Base-by-base conservation (phyloP, 2,329 filamentous ascomycete genomes). In the Alternaria sp. region DNA sequence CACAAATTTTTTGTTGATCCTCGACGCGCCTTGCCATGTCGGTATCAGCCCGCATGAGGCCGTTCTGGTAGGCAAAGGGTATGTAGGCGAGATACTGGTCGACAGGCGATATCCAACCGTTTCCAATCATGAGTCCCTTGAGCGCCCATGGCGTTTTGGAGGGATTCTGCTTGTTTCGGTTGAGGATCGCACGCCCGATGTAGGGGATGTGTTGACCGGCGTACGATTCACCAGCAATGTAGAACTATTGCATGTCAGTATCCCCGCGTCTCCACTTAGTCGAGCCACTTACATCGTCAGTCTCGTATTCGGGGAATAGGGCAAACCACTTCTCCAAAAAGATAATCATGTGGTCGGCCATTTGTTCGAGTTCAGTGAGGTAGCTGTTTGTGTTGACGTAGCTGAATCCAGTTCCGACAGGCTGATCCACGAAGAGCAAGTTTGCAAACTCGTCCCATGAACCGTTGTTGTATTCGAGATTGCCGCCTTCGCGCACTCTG, bases 391-490 rank as follows among this genome's bases (percentile, higher is more conserved):
- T 95, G 73, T 97, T 90, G 73, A 93, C 93, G 74, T 95, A 98
- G 79, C 95, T 99, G 81, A 91, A 99, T 3, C 95, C 95, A 1
- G 94, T 97, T 11, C 95, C 96, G 34, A 98, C 93, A 0, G 95
- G 95, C 74, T 98, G 96, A 74, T 99, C 95, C 60, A 99, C 92
- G 74, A 99, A 99, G 58, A 99, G 86, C 51, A 99, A 79, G 72
- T 99, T 99, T 65, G 95, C 92, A 73, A 98, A 99, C 80, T 99
- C 94, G 78, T 97, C 90, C 96, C 96, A 99, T 1, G 93, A 93
- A n/a, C 95, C 95, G 54, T 96, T 90, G 77, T 97, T 97, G 76
- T 92, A 88, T 57, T 82, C 83, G 56, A 99, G 81, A 71, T 89
- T 83, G 79, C 84, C 79, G 31, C 90, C 86, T 66, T 94, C 86